Evolutionary conservation across 192 early-diverging fungal species (phyloP).

Genomic region (Phycomyces blakesleeanus): DNA sequence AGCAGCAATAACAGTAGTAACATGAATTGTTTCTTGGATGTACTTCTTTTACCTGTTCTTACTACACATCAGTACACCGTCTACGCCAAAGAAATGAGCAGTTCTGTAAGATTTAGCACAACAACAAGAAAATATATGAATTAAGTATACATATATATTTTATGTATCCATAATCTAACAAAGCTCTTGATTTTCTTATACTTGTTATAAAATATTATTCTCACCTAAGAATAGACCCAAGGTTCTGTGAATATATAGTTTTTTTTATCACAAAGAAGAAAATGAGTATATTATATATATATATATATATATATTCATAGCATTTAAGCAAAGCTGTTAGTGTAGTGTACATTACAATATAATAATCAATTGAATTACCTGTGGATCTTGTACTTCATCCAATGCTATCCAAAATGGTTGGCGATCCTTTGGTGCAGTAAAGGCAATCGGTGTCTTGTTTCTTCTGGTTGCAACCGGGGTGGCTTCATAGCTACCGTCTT

Average conservation of each 20-base stretch:
- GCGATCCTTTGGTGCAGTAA: conserved; percentile 1
- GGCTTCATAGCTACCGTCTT: conserved; percentile 6
- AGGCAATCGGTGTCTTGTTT: conserved; percentile 7
- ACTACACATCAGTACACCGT: conserved; percentile 59
- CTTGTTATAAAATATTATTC: background rate
- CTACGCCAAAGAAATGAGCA: conserved; percentile 60
- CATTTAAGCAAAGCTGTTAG: too few species aligned
- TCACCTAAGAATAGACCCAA: conserved; percentile 64
- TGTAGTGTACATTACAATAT: too few species aligned
- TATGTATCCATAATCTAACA: too few species aligned
- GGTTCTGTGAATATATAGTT: too few species aligned
- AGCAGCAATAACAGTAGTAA: too few species aligned
- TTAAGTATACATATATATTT: background rate
- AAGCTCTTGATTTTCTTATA: too few species aligned
- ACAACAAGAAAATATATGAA: conserved; percentile 4
- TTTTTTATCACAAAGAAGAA: too few species aligned
- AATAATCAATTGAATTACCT: conserved; percentile 34
- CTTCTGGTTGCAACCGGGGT: background rate
- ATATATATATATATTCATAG: too few species aligned
- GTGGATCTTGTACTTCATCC: conserved; percentile 54
- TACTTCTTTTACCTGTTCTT: conserved; percentile 42
- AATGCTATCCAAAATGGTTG: conserved; percentile 51
- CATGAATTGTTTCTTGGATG: too few species aligned
- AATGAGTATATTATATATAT: too few species aligned
- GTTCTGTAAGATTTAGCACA: conserved; percentile 28